Evolutionary conservation across 1,284 basidiomycete species (phyloP), one percentile per base, ranked within the genome.

Genomic region (Microbotryomycetes sp.): DNA sequence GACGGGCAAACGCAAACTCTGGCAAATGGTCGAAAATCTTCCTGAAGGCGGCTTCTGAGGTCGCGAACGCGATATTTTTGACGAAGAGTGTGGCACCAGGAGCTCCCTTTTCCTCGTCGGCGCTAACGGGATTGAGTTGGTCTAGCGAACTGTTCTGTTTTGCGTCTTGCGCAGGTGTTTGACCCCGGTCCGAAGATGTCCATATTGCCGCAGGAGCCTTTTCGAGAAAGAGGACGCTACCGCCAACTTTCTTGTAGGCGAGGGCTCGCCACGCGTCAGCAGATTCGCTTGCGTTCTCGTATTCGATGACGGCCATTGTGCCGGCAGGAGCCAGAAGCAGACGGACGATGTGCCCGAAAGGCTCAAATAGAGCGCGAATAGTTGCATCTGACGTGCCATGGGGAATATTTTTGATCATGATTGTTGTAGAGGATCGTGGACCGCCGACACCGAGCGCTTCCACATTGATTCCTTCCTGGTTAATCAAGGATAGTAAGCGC

Each of bases 361-460:
- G 80, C 30, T 83, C 81, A 72, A 98, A 96, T 48, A 97, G 74
- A 63, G 86, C 85, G 31, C 83, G 82, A 21, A 97, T 82, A 64
- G 88, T 83, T 13, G 84, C 82, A 0, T 79, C 77, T 1, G 85
- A 83, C 0, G 92, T 97, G 16, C 91, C 91, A 71, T 89, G 96
- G 0, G 94, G 93, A 49, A 98, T 92, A 76, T 98, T 97, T 79
- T 98, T 98, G 64, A 97, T 89, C 9, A 98, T 81, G 59, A 97
- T 86, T 50, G 82, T 85, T 0, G 89, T 93, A 70, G 89, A 84
- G 0, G 89, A 91, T 7, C 81, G 76, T 2, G 77, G 74, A 2
- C 84, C 81, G 0, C 78, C 77, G 2, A 80, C 71, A 6, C 74
- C 67, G 35, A 81, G 75, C 0, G 77, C 71, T 18, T 78, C 78